Conservation (phyloP, 176 grass and related monocot species). For the Coix lacrymajobi region DNA sequence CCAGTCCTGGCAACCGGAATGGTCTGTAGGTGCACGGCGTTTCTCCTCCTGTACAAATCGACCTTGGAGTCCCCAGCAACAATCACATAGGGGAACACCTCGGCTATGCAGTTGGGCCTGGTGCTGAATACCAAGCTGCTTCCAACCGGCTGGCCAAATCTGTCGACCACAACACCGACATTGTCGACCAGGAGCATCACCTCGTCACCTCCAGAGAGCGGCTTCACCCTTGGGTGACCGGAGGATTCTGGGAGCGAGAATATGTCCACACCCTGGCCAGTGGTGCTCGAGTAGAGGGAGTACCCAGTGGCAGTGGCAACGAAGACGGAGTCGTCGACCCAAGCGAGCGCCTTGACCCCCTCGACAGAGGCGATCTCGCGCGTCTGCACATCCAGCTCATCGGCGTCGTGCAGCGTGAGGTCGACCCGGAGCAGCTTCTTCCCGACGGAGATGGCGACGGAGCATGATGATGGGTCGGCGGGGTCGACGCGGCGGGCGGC, state of each 20-base stretch:
- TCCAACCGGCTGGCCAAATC: constrained; percentile 53
- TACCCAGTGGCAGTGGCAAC: constrained; percentile 58
- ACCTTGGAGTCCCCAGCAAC: constrained; percentile 55
- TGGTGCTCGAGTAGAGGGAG: constrained; percentile 39
- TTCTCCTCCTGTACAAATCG: constrained; percentile 81
- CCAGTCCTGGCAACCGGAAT: constrained; percentile 42
- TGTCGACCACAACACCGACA: constrained; percentile 61
- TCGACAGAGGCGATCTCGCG: constrained; percentile 64
- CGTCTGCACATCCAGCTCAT: constrained; percentile 53
- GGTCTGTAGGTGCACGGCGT: constrained; percentile 52
- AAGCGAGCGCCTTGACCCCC: constrained; percentile 63
- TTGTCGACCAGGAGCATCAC: constrained; percentile 82
- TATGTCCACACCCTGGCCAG: constrained; percentile 37
- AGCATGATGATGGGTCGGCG: constrained; percentile 32
- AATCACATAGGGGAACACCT: constrained; percentile 69
- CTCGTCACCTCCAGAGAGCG: constrained; percentile 55
- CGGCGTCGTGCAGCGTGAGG: constrained; percentile 45
- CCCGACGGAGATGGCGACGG: constrained; percentile 36
- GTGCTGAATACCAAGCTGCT: constrained; percentile 82
- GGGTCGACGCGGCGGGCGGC: constrained; percentile 24
- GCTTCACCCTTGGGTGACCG: constrained; percentile 51
- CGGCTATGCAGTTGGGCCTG: constrained; percentile 50
- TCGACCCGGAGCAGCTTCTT: constrained; percentile 70
- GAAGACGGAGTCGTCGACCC: constrained; percentile 67
- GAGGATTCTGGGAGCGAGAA: constrained; percentile 77